Evolutionary conservation across 768 basidiomycete genomes (phyloP), one percentile per base, ranked within the genome.

Genomic region (Cystobasidium onofrii): DNA sequence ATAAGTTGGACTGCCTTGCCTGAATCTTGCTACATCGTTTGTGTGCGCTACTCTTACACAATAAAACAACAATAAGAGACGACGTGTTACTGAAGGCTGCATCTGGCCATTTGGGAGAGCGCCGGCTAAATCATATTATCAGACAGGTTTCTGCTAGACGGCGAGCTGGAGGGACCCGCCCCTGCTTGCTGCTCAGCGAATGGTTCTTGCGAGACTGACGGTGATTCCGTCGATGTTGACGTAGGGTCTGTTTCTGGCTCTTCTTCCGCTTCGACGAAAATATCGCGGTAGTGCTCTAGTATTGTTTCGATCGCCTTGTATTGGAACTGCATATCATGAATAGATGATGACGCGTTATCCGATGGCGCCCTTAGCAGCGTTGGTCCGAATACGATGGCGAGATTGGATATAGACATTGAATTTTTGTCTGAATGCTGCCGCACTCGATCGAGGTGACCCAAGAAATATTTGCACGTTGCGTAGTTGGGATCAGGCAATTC

Each of bases 401-500:
- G 83, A 81, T 98, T 75, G 10, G 67, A 71, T 7, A 44, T 46
- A 1, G 54, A 23, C 74, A 75, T 92, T 88, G 77, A 87, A 86
- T 77, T 88, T 85, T 54, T 86, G 86, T 73, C 96, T 87, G 80
- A 92, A 94, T 78, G n/a, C 44, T 70, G 3, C 23, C 36, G 54
- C 27, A 61, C 31, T 23, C 86, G 87, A 82, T 97, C 86, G 75
- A 99, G 83, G 82, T 99, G 96, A 15, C 91, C 92, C 84, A 99
- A 85, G 81, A 98, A 90, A 81, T 86, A 96, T 80, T 98, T 97
- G 64, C 98, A 84, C 0, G 95, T 95, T 0, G 96, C 91, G 79
- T 99, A 99, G 81, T 98, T 97, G n/a, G 96, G 87, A 82, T 99
- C 96, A 15, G 96, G 95, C 66, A 99, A 85, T 76, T 97, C 95